Base-by-base conservation (phyloP, 352 stramenopile species). In the Sclerospora graminicola region DNA sequence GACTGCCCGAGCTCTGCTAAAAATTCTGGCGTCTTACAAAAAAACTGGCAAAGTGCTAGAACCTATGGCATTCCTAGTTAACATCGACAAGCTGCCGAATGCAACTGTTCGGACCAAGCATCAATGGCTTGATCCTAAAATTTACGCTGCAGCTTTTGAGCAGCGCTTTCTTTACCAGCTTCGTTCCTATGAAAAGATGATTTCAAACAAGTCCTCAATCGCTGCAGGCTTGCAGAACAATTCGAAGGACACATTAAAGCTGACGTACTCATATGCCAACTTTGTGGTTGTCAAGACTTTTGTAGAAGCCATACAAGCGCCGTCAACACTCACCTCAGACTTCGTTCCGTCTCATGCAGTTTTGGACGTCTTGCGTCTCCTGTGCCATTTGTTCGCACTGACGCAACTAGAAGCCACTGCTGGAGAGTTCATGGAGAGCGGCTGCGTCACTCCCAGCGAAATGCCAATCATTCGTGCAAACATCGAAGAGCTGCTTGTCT, bases 371-470 rank as follows among this genome's bases (percentile, higher is more conserved):
- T 40, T 88, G 36, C 64, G 61, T 4, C 43, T 75, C 32, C 48
- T 92, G 27, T 78, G 70, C 47, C 62, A 80, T 38, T 50, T 94
- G 6, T 91, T 92, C 46, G 78, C 68, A 19, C 63, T 94, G 33
- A 81, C 70, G 20, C 62, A 86, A 32, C 48, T 93, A 13, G 78
- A 93, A 56, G 36, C 38, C 0, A 57, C 71, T 16, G 70, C 69
- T 4, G 67, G 69, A 15, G 67, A 79, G 42, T 85, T 85, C 50
- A 81, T 85, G 51, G 65, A 83, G 47, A 69, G 69, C 23, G 58
- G 60, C n/a, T 66, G 59, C 15, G 57, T 85, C n/a, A 46, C 58
- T 9, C 57, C 56, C 15, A 47, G 20, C n/a, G 57, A 82, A 5
- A 64, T 89, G 42, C 19, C 55, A 15, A 34, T 58, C 16, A 53